phyloP scores from a whole-genome alignment of 345 rosid species.

The Acer campestre region DNA sequence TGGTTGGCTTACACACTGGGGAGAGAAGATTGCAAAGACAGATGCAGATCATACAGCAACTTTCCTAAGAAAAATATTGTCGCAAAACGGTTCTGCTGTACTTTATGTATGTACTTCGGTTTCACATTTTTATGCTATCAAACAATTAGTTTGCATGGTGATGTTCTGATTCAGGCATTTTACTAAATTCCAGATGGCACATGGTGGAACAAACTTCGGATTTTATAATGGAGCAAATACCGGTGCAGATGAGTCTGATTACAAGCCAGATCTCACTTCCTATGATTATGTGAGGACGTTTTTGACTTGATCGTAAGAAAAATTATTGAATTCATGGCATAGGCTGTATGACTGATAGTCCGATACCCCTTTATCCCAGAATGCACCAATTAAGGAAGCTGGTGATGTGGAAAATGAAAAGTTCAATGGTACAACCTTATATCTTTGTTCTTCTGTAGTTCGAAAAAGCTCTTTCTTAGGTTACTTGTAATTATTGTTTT shows the following conservation, averaged over 20 bases:
- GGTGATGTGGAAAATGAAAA: constrained; percentile 83
- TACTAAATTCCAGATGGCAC: constrained; percentile 73
- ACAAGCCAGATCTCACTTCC: constrained; percentile 92
- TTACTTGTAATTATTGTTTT: background rate
- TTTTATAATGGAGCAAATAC: constrained; percentile 95
- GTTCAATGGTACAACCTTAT: constrained; percentile 57
- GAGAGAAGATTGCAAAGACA: constrained; percentile 72
- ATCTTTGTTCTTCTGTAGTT: constrained; percentile 15
- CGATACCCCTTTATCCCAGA: constrained; percentile 47
- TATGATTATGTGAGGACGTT: constrained; percentile 75
- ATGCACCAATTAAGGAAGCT: constrained; percentile 91
- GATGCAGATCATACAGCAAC: constrained; percentile 69
- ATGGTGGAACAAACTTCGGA: constrained; percentile 98
- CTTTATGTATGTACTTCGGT: constrained; percentile 66
- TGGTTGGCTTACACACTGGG: constrained; percentile 99
- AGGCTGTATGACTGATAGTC: constrained; percentile 14
- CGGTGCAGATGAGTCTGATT: constrained; percentile 59
- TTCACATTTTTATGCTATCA: constrained; percentile 12
- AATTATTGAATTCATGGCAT: constrained; percentile 4
- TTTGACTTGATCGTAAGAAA: constrained; percentile 4
- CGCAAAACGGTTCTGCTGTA: constrained; percentile 86
- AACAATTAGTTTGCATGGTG: constrained; percentile 10
- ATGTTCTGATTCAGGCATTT: constrained; percentile 4
- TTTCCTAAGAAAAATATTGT: constrained; percentile 70
- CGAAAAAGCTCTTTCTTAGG: background rate